These are phyloP conservation scores for Oryza nivara DNA, from an alignment of 176 grass and related monocot species.

Conservation along the genomic window DNA sequence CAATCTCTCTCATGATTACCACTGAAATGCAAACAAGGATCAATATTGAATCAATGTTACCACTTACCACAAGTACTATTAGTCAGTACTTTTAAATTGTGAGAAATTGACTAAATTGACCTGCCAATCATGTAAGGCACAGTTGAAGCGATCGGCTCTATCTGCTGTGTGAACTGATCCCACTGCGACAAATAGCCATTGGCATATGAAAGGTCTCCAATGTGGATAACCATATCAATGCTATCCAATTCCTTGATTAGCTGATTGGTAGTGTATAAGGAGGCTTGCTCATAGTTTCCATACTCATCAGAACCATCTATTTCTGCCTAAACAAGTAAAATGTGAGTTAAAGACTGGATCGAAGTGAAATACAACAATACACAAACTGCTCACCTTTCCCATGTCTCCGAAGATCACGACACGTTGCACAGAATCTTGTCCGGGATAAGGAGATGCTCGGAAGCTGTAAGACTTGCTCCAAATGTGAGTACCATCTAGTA, in stretches of 20 bases:
- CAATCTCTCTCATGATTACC: constrained; percentile 96
- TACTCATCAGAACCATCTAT: constrained; percentile 89
- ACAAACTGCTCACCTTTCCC: constrained; percentile 49
- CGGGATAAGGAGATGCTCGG: constrained; percentile 58
- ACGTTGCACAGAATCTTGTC: constrained; percentile 51
- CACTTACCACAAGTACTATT: not conserved
- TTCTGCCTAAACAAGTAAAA: constrained; percentile 55
- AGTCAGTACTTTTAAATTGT: not conserved
- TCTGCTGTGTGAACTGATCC: constrained; percentile 89
- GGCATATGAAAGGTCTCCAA: constrained; percentile 74
- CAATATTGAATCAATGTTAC: not conserved
- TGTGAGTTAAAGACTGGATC: not conserved
- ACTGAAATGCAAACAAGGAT: constrained; percentile 22
- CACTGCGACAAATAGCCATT: constrained; percentile 90
- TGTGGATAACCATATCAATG: constrained; percentile 81
- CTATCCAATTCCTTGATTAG: constrained; percentile 73
- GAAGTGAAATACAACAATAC: not conserved
- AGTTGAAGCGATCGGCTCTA: constrained; percentile 72
- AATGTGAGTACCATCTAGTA: constrained; percentile 46
- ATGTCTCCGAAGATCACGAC: constrained; percentile 64
- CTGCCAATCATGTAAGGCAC: constrained; percentile 82
- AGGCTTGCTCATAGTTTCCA: constrained; percentile 68
- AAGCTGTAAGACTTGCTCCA: constrained; percentile 58
- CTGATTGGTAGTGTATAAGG: constrained; percentile 80
- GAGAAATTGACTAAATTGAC: constrained; percentile 10